These are phyloP conservation scores for Udeniomyces megalosporus DNA, from an alignment of 768 basidiomycete genomes.

Conservation along the genomic window DNA sequence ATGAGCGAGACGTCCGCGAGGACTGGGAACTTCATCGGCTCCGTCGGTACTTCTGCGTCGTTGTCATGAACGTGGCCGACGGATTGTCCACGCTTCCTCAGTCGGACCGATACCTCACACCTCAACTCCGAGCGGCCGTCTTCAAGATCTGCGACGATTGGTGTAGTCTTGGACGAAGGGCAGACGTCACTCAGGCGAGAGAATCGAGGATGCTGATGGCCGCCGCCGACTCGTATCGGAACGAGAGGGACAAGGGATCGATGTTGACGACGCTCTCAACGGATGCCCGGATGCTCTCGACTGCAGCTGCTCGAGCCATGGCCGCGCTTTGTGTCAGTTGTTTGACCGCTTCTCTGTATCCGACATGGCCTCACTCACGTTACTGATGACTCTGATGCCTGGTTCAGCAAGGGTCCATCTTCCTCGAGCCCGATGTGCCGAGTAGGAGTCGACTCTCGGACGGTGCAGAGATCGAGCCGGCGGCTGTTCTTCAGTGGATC, in stretches of 20 bases:
- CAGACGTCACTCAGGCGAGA: conserved; percentile 54
- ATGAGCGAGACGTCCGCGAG: conserved; percentile 52
- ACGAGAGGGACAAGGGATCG: conserved; percentile 39
- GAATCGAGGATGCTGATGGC: conserved; percentile 55
- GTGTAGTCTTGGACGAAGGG: conserved; percentile 69
- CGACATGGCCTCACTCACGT: too few relatives aligned
- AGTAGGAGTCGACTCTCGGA: conserved; percentile 17
- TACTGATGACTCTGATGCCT: too few relatives aligned
- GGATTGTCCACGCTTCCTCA: conserved; percentile 46
- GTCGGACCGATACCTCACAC: conserved; percentile 58
- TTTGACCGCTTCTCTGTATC: background rate
- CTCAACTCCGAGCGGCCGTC: conserved; percentile 56
- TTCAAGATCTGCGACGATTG: conserved; percentile 83
- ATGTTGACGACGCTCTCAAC: conserved; percentile 31
- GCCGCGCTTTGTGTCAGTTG: conserved; percentile 69
- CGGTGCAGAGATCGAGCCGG: conserved; percentile 21
- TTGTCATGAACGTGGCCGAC: conserved; percentile 71
- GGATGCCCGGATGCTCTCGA: conserved; percentile 55
- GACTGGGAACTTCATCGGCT: conserved; percentile 62
- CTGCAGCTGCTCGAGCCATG: conserved; percentile 71
- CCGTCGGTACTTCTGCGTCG: conserved; percentile 78
- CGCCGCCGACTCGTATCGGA: conserved; percentile 40
- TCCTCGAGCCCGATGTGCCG: conserved; percentile 27
- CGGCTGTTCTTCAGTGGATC: conserved; percentile 27
- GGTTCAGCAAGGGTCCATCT: conserved; percentile 59